Base-by-base conservation (phyloP, 805 yeast species). In the Wickerhamomyces silvicola region DNA sequence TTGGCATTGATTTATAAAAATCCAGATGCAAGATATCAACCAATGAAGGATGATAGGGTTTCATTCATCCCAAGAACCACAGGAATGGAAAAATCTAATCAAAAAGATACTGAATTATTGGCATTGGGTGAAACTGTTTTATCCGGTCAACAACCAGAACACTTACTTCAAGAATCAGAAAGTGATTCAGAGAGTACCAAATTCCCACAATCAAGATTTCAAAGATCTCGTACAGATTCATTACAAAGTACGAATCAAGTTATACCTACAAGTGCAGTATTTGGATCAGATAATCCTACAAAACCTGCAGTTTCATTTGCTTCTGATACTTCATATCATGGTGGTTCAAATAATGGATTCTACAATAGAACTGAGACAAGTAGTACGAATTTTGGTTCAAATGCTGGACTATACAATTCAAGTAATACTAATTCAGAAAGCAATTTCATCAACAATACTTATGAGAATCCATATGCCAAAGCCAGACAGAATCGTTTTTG, bases 1-100 rank as follows among this genome's bases (percentile, higher is more conserved):
- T 64, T 86, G 59, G 95, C 96, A 1, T 59, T 92, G 48, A 45
- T 88, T 20, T 80, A 82, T 57, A 86, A 82, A 67, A 87, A 92
- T 57, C 97, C 98, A 32, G 98, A 92, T 59, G 76, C 90, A 8
- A 74, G 95, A 47, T 92, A 92, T 64, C 90, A 86, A 62, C 97
- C 96, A 40, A 82, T 90, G 81, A 82, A 81, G 48, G 98, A 92
- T 58, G 98, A 92, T 54, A 76, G 98, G 55, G 92, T 83, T 31
- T 83, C 96, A n/a, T 92, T 92, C 57, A 83, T 92, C 52, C 88
- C 88, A 41, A 70, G 79, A 48, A 66, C 53, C 2, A 36, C 39
- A 4, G 53, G 43, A 1, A 35, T 42, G 37, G 54, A 45, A 27
- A 45, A 46, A 24, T 25, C 43, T 1, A 47, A 46, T 18, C 45